Conservation (phyloP, 2,329 filamentous ascomycete species). For the Tolypocladium ophioglossoides region DNA sequence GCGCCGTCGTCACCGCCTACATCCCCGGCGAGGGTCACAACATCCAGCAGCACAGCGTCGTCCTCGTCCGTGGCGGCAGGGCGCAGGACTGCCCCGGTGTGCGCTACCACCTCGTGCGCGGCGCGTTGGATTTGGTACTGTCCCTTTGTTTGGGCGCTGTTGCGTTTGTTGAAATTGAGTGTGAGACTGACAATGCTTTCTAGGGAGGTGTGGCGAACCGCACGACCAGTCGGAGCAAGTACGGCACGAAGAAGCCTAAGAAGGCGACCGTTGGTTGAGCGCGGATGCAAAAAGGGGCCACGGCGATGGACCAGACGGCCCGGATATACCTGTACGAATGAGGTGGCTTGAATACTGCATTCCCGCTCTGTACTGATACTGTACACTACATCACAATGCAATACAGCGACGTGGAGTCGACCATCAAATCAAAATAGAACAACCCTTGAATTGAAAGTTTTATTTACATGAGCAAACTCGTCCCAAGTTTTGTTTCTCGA, state of each 20-base stretch:
- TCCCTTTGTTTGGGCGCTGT: not conserved
- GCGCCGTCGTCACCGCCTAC: slow-evolving; percentile 81
- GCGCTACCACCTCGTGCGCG: slow-evolving; percentile 85
- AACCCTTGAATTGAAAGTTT: not conserved
- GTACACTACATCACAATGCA: not conserved
- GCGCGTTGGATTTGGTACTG: slow-evolving; percentile 85
- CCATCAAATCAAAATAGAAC: not conserved
- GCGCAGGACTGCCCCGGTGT: slow-evolving; percentile 98
- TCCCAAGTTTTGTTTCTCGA: slow-evolving; percentile 13
- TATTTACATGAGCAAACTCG: slow-evolving; percentile 17
- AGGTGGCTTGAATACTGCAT: not conserved
- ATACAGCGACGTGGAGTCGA: not conserved
- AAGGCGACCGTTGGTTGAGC: slow-evolving; percentile 47
- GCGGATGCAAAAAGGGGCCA: not conserved
- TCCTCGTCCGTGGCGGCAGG: slow-evolving; percentile 86
- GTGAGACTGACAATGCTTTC: slow-evolving; percentile 6
- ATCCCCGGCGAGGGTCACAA: slow-evolving; percentile 98
- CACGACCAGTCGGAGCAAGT: slow-evolving; percentile 82
- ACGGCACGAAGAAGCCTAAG: slow-evolving; percentile 98
- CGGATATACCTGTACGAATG: not conserved
- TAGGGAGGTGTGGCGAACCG: slow-evolving; percentile 86
- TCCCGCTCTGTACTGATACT: not conserved
- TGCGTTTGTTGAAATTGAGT: not conserved
- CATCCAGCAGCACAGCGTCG: slow-evolving; percentile 96
- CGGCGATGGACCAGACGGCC: not conserved